Evolutionary conservation across 129 eudicot genomes (phyloP).

Genomic region (Tagetes patula): DNA sequence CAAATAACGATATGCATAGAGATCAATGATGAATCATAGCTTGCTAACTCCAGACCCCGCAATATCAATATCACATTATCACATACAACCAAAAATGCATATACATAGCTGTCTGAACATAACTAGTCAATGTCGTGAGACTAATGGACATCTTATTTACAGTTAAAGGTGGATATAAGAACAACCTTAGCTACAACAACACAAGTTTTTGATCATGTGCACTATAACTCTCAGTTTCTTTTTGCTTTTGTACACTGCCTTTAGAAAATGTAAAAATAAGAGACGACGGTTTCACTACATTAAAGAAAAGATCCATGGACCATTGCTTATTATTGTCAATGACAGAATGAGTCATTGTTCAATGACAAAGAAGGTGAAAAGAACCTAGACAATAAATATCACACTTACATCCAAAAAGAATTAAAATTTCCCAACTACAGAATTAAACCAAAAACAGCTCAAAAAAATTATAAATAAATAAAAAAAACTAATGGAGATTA

Average conservation of each 20-base stretch:
- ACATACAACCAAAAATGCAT: constrained; percentile 12
- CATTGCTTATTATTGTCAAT: constrained; percentile 5
- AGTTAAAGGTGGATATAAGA: background rate
- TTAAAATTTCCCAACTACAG: constrained; percentile 5
- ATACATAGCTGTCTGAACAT: constrained; percentile 29
- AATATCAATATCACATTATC: constrained; percentile 16
- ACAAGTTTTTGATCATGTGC: constrained; percentile 4
- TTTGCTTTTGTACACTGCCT: background rate
- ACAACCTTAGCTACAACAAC: background rate
- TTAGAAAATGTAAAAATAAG: background rate
- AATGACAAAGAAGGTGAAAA: background rate
- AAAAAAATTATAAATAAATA: background rate
- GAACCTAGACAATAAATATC: constrained; percentile 32
- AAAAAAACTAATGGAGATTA: constrained; percentile 3
- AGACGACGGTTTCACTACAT: background rate
- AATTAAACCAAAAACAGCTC: background rate
- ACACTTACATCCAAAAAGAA: constrained; percentile 13
- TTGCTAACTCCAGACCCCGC: background rate
- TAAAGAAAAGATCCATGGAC: background rate
- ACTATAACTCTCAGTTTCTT: background rate
- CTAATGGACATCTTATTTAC: constrained; percentile 11
- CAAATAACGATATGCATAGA: constrained; percentile 13
- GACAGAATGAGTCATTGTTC: constrained; percentile 6
- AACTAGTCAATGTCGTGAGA: constrained; percentile 17
- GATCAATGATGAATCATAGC: background rate